Evolutionary conservation across 768 basidiomycete species (phyloP), one percentile per base, ranked within the genome.

Genomic region (Gyrodon lividus): DNA sequence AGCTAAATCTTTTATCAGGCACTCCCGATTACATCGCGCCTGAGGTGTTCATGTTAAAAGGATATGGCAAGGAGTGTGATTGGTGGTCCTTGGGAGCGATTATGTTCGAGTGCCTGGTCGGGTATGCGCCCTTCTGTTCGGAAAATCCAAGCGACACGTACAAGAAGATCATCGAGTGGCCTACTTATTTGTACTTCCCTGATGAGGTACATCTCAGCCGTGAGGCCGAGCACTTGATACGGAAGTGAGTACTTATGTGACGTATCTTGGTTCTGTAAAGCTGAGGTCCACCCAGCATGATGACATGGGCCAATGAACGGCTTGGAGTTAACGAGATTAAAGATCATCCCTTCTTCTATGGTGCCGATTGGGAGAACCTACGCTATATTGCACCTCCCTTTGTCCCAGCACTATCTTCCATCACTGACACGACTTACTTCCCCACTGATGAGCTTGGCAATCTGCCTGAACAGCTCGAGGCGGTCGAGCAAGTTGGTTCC

Each of bases 31-130:
- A 96, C 80, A 98, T 98, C 62, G 94, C 95, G 0, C 95, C 95
- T 3, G 95, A 98, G 64, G 96, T 98, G 60, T 98, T 99, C 78
- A 72, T 93, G 68, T 87, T 96, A 75, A 89, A 96, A 65, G 96
- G 96, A 5, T 99, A 99, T 61, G 93, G 94, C 42, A 95, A 96
- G 70, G 96, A 98, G 71, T 98, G 96, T 66, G 96, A 99, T 71
- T 99, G 96, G 96, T 99, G 96, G 96, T 98, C 96, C 33, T 74
- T 99, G 49, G 96, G 96, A 12, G 95, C 96, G 5, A 98, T 99
- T 69, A 97, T 95, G 85, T 99, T 95, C 66, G 96, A 99, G 71
- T 98, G 96, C 71, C 77, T 99, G 31, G 93, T 98, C 57, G 96
- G 96, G 54, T 98, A 95, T 67, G 94, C 96, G 14, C 96, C 95